Evolutionary conservation across 78 protist genomes (phyloP), one percentile per base, ranked within the genome.

Genomic region (Dictyostelium intermedium): DNA sequence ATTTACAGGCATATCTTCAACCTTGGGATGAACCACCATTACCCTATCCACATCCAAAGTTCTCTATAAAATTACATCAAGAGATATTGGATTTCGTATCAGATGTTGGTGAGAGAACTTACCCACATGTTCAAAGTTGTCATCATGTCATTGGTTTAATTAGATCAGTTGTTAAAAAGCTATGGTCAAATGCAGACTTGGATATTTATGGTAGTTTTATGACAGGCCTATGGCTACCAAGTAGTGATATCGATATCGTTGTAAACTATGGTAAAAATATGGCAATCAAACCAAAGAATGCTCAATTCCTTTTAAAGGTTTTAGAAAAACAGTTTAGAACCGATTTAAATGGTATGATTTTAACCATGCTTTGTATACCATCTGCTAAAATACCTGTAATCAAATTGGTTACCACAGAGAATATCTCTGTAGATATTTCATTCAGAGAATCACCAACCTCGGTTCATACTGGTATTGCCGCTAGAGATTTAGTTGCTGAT

Each of bases 11-110:
- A 13, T 69, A 80, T 80, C 37, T 56, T n/a, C 81, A 66, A 80
- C 93, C 93, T 20, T 89, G 93, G 93, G 79, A 79, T 18, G 93
- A 89, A 9, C 93, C 93, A 63, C 93, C 93, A 16, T 34, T 89
- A 30, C 93, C 93, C 0, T 89, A 89, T 80, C 93, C 93, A 66
- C 93, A 89, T 45, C 85, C 93, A 16, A 63, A 25, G 27, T 89
- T 89, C 27, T 89, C 93, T 16, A 89, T 89, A 47, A 56, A 69
- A 61, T 45, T 89, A 23, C 93, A 89, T 34, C 93, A 89, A 80
- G 93, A 89, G 70, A 89, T 89, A 20, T 80, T 89, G 50, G 93
- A 89, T 83, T 89, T 89, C 53, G 93, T 89, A 0, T 80, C 87
- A 14, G 93, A 89, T 63, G 93, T 89, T 39, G 93, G 93, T 45